Base-by-base conservation (phyloP, 2,329 filamentous ascomycete species). In the Cladosporium sp. region DNA sequence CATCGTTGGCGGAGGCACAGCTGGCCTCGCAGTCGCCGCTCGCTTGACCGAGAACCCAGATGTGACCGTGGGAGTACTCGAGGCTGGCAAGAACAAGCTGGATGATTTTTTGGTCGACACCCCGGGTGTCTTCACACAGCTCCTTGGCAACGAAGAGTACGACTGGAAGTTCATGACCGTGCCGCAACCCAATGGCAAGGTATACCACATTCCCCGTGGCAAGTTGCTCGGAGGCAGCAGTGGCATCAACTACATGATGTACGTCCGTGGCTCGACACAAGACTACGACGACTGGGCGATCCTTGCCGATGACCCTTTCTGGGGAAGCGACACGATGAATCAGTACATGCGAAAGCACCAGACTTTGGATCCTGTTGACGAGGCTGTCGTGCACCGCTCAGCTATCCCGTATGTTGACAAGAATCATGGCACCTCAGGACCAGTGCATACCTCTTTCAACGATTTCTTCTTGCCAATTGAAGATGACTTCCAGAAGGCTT, bases 271-370 rank as follows among this genome's bases (percentile, higher is more conserved):
- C 1, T 76, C 78, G 36, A 73, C 75, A 2, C 70, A 73, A 6
- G 82, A 84, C 68, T 85, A 81, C 67, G 78, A 85, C 26, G 75
- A 78, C 54, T 85, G 83, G 83, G 80, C 77, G 1, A 70, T 76
- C 36, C 69, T 77, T 2, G 75, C 79, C 0, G 76, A 74, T 2
- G 82, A 85, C 63, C 58, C 78, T 1, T 72, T 76, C 2, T 87
- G 84, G 77, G 79, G 78, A 66, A 83, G 82, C 65, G 73, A 82
- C 4, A 78, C 78, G 11, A 77, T 85, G 34, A 74, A 81, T 18
- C 80, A 81, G 1, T 86, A 81, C 72, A 75, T 78, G 71, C 71
- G 74, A 52, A 78, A 78, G 70, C 77, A 79, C 64, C 76, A 78
- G 62, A 78, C 73, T 1, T 71, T 79, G 11, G 76, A 79, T 62